A percentile compares a stretch with the other conserved stretches of the same genome.
phyloP scores from a whole-genome alignment of 2,329 filamentous ascomycete genomes.

The Aspergillus sergii region DNA sequence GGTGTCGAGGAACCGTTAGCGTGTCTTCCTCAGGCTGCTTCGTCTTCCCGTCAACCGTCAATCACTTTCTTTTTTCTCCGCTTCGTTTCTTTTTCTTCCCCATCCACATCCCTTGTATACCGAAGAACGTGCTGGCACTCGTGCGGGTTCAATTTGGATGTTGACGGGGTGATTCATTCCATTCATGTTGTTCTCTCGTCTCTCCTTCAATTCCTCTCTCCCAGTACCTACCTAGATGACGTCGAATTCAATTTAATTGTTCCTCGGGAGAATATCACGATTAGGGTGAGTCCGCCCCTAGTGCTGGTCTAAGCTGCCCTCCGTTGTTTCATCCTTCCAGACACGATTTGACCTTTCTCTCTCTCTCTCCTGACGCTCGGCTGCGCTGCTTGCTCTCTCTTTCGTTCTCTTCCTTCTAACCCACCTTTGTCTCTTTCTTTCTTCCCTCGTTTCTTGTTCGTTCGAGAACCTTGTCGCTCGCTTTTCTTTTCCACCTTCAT shows the following conservation, averaged over 20 bases:
- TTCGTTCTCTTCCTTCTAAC: slow-evolving; percentile 5
- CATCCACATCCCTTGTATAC: background rate
- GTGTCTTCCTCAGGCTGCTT: background rate
- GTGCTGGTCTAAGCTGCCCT: slow-evolving; percentile 10
- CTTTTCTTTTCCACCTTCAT: slow-evolving; percentile 11
- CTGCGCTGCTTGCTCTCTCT: slow-evolving; percentile 1
- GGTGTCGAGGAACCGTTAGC: background rate
- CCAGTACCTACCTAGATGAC: background rate
- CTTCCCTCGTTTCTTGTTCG: slow-evolving; percentile 3
- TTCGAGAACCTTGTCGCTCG: slow-evolving; percentile 9
- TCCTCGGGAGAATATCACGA: background rate
- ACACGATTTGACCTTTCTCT: slow-evolving; percentile 2
- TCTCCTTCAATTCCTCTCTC: background rate
- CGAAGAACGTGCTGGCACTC: slow-evolving; percentile 12
- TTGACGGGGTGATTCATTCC: background rate
- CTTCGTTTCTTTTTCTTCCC: background rate
- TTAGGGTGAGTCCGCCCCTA: slow-evolving; percentile 8
- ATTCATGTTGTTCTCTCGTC: background rate
- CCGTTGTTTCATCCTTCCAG: slow-evolving; percentile 23
- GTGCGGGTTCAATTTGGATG: slow-evolving; percentile 4
- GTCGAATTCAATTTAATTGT: background rate
- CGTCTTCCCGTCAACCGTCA: background rate
- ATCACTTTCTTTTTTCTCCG: background rate
- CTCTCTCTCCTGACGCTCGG: slow-evolving; percentile 11
- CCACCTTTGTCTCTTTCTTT: background rate